Conservation (phyloP, 1,139 yeast species). For the Zhuliangozyma blackwelliae region DNA sequence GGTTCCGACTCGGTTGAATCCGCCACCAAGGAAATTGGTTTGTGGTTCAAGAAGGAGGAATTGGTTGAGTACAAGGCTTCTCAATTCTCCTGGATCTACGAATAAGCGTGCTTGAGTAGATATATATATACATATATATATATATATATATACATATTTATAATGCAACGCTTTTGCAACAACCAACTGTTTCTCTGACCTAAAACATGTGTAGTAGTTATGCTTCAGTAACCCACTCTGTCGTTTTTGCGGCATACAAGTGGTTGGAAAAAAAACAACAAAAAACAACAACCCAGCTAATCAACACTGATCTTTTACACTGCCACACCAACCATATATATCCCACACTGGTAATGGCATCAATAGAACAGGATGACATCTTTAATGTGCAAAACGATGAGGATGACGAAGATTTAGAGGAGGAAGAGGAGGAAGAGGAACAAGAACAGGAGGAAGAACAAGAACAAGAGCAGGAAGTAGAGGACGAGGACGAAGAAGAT, state of each 20-base stretch:
- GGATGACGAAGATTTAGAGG: slow-evolving; percentile 14
- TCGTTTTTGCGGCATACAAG: too few species aligned
- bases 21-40: slow-evolving; percentile 91
- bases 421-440: slow-evolving; percentile 17
- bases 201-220: too few species aligned
- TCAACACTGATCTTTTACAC: too few species aligned
- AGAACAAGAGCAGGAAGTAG: slow-evolving; percentile 22
- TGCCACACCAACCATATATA: too few species aligned
- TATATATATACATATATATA: too few species aligned
- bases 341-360: slow-evolving; percentile 9
- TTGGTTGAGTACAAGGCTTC: slow-evolving; percentile 88
- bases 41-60: slow-evolving; percentile 99
- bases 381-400: slow-evolving; percentile 23
- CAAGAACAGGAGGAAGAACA: slow-evolving; percentile 19
- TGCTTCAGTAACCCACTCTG: too few species aligned
- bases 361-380: slow-evolving; percentile 21
- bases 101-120: slow-evolving; percentile 35
- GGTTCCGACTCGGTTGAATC: slow-evolving; percentile 99
- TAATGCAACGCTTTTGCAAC: background rate
- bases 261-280: too few species aligned
- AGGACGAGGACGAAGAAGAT: slow-evolving; percentile 18
- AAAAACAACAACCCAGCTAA: too few species aligned
- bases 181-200: too few species aligned
- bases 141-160: too few species aligned
- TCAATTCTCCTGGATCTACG: slow-evolving; percentile 87